Conservation (phyloP, 345 rosid genomes). For the Citrus sp. region DNA sequence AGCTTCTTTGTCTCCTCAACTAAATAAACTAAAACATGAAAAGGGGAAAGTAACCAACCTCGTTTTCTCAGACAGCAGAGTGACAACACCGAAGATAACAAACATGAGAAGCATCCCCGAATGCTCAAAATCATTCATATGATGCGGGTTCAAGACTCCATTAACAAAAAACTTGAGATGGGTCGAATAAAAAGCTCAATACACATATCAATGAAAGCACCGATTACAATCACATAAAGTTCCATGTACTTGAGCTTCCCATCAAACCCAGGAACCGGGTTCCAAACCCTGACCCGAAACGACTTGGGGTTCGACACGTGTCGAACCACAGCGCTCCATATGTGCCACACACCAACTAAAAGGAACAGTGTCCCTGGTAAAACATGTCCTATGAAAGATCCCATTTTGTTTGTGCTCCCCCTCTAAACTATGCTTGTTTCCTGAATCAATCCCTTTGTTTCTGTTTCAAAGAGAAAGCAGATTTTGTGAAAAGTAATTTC, state of each 20-base stretch:
- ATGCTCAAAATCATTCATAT: conserved; percentile 95
- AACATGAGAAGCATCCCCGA: conserved; percentile 98
- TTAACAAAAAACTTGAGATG: conserved; percentile 79
- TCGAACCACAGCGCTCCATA: conserved; percentile 69
- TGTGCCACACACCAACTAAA: conserved; percentile 79
- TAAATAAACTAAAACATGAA: background rate
- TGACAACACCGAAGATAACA: conserved; percentile 65
- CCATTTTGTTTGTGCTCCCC: conserved; percentile 42
- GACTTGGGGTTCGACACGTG: conserved; percentile 57
- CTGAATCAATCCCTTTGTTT: background rate
- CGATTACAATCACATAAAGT: conserved; percentile 70
- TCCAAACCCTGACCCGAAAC: conserved; percentile 82
- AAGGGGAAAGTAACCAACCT: conserved; percentile 41
- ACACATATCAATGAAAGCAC: conserved; percentile 77
- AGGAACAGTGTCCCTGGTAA: conserved; percentile 84
- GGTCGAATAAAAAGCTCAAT: conserved; percentile 90
- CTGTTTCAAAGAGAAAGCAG: conserved; percentile 2
- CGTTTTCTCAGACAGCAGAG: conserved; percentile 70
- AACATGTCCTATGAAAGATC: conserved; percentile 93
- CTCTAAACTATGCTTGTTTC: background rate
- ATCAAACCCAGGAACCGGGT: conserved; percentile 72
- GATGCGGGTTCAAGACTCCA: conserved; percentile 77
- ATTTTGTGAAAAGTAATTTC: background rate
- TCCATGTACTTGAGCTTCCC: conserved; percentile 79
- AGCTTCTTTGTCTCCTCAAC: background rate